Evolutionary conservation across 2,329 filamentous ascomycete genomes (phyloP), one percentile per base, ranked within the genome.

Genomic region (Septoria linicola): DNA sequence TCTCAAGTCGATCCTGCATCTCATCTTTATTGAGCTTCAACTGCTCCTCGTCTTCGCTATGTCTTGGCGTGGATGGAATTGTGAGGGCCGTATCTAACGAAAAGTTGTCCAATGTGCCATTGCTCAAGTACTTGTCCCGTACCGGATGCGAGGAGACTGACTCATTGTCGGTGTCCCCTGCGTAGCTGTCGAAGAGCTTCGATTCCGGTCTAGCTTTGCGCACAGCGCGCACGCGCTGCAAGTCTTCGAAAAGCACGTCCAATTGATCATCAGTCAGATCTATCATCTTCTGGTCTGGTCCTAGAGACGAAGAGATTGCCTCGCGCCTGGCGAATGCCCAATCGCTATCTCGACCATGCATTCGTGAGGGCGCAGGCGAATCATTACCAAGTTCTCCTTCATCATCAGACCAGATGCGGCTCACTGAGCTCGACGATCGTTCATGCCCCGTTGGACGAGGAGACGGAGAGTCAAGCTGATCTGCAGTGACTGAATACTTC

Each of bases 271-370:
- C 93, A 0, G 87, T 93, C 45, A 99, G 75, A 57, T 87, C 88
- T 8, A 88, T 84, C 55, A 99, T 89, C 63, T 93, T 95, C 64
- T 96, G 90, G 65, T 96, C 92, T 1, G 88, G 83, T 4, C 93
- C 93, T 16, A 97, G 76, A 54, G 96, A 88, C 1, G 91, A 90
- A 54, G 86, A 85, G 6, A 93, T 90, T n/a, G 93, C 93, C 74
- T 99, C 93, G 63, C 90, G 80, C 59, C 93, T 82, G 16, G 93
- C 93, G 70, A 95, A 88, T 3, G 89, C 93, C 89, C 93, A 99
- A 68, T 99, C 93, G 0, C 88, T 89, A 66, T 97, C 92, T 45
- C 88, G 80, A 2, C 86, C 85, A 48, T 53, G 43, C 54, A 80
- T 81, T 6, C 63, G 58, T 57, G 61, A 69, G 1, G 87, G 81